Evolutionary conservation across 768 basidiomycete genomes (phyloP), one percentile per base, ranked within the genome.

Genomic region (Mycena capillaripes): DNA sequence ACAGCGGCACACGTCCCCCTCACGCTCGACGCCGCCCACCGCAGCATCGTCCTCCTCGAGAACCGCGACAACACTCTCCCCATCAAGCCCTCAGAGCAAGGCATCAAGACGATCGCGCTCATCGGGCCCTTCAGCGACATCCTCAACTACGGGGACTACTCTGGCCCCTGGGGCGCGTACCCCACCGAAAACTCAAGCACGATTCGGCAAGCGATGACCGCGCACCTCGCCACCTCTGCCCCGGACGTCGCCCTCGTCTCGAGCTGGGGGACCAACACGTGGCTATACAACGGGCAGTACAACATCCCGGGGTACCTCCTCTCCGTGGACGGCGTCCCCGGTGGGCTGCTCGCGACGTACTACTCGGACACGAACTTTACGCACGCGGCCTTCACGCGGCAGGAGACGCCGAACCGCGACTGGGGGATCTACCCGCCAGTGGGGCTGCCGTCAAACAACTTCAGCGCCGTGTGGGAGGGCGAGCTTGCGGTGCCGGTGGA

Each of bases 391-490:
- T 76, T 78, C 44, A 46, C 71, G n/a, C 42, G 29, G 63, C 66
- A 75, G 53, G 78, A 79, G 60, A 70, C 70, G 50, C 78, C 78
- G 34, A 79, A 77, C 65, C 74, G 68, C 60, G 77, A 77, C 48
- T 79, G 78, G 78, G 78, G 78, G 38, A 57, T 79, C 21, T 79
- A 79, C 70, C 78, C 78, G 58, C 78, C 78, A 23, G 63, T 64
- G 38, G 75, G 75, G 17, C 73, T 79, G 7, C 78, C 78, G 38
- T 79, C 78, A 27, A 79, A 79, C 69, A 79, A 79, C 61, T 79
- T 77, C 46, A 77, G 77, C 61, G 78, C 69, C 11, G 68, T 79
- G 42, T 79, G 78, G 78, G 78, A 79, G 74, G 78, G 78, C 64
- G 65, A 38, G 29, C 60, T 79, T 23, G 57, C 46, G 27, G 77